Percentiles rank a stretch among this genome's conserved stretches.
These are phyloP conservation scores for Anisodus tanguticus DNA, from an alignment of 257 asterid genomes.

Conservation along the genomic window DNA sequence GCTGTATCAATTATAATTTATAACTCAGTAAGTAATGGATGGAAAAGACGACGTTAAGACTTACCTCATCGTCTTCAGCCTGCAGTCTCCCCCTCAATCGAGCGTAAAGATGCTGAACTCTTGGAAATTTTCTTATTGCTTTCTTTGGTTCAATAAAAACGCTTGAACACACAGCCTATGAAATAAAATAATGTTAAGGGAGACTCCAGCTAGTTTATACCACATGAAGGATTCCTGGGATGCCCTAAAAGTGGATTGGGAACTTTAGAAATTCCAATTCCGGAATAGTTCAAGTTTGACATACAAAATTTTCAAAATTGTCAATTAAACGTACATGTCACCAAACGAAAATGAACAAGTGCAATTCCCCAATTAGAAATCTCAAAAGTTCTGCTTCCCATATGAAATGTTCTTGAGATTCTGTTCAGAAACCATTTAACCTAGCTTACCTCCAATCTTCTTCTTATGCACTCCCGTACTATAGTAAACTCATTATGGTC, in stretches of 20 bases:
- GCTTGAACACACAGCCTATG: constrained; percentile 70
- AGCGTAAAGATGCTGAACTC: constrained; percentile 95
- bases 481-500: constrained; percentile 89
- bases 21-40: neutral
- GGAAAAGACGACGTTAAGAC: constrained; percentile 17
- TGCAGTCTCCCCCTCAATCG: constrained; percentile 67
- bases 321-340: neutral
- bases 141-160: constrained; percentile 74
- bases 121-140: constrained; percentile 76
- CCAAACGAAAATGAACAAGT: constrained; percentile 7
- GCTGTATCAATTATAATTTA: neutral
- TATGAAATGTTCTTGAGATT: neutral
- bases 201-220: constrained; percentile 17
- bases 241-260: neutral
- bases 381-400: neutral
- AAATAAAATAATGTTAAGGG: constrained; percentile 27
- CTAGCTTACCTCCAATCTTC: constrained; percentile 77
- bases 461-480: constrained; percentile 81
- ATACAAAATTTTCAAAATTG: neutral
- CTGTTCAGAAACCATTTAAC: constrained; percentile 28
- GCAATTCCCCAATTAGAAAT: constrained; percentile 9
- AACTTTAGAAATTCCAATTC: neutral
- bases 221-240: neutral
- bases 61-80: constrained; percentile 88
- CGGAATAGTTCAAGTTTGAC: neutral